These are phyloP conservation scores for Pyrrhoderma noxium DNA, from an alignment of 1,284 basidiomycete species.

Conservation along the genomic window DNA sequence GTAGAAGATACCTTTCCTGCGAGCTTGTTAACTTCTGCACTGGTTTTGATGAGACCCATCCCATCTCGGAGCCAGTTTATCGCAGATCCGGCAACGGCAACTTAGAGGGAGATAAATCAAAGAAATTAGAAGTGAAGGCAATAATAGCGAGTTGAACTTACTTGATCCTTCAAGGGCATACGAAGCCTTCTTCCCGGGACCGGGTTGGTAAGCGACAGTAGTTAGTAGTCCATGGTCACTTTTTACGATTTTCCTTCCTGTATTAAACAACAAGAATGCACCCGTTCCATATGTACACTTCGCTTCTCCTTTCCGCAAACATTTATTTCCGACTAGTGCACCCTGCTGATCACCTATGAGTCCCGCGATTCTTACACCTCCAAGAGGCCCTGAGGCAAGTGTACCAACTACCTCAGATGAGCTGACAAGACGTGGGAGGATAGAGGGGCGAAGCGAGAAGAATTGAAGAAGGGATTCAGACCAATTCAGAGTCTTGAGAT, in stretches of 20 bases:
- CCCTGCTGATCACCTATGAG: slow-evolving; percentile 97
- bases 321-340: slow-evolving; percentile 95
- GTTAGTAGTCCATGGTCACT: slow-evolving; percentile 85
- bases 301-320: slow-evolving; percentile 75
- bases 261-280: slow-evolving; percentile 92
- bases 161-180: slow-evolving; percentile 95
- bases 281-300: slow-evolving; percentile 97
- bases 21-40: slow-evolving; percentile 80
- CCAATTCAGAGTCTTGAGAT: slow-evolving; percentile 79
- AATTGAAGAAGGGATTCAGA: slow-evolving; percentile 79
- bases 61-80: slow-evolving; percentile 97
- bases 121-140: not conserved
- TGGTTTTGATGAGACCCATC: slow-evolving; percentile 75
- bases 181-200: slow-evolving; percentile 68
- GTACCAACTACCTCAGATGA: slow-evolving; percentile 90
- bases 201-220: slow-evolving; percentile 93
- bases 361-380: slow-evolving; percentile 81
- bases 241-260: slow-evolving; percentile 79
- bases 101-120: slow-evolving; percentile 30
- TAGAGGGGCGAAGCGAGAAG: slow-evolving; percentile 74
- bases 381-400: slow-evolving; percentile 61
- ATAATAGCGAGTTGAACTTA: too few species aligned
- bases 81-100: slow-evolving; percentile 91
- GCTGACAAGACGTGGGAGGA: slow-evolving; percentile 85
- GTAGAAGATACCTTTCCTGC: slow-evolving; percentile 75